Evolutionary conservation across 225 moss, liverwort and hornwort genomes (phyloP).

Genomic region (Ulota crispa): DNA sequence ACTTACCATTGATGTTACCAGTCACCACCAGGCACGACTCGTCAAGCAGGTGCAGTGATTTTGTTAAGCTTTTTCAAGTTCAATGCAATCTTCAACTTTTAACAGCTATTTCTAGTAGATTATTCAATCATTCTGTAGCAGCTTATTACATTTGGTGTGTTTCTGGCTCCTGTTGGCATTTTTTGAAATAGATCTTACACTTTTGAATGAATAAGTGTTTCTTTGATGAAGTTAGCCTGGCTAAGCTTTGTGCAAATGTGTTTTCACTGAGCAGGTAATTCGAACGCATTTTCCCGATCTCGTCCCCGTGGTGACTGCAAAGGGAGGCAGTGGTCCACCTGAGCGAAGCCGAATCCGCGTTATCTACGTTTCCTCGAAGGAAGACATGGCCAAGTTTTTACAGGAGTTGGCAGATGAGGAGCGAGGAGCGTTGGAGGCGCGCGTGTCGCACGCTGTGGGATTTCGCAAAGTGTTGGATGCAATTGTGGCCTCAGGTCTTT

Average conservation of each 20-base stretch:
- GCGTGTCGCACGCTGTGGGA: conserved; percentile 66
- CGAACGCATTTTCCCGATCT: conserved; percentile 68
- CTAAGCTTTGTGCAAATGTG: not conserved
- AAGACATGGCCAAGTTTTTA: conserved; percentile 57
- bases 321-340: conserved; percentile 26
- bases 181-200: not conserved
- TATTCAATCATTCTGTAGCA: not conserved
- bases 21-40: conserved; percentile 65
- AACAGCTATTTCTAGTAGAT: not conserved
- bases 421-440: conserved; percentile 49
- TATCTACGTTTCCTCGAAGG: conserved; percentile 58
- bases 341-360: conserved; percentile 62
- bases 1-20: conserved; percentile 56
- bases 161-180: not conserved
- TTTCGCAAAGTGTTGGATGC: conserved; percentile 88
- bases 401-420: conserved; percentile 66
- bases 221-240: not conserved
- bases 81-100: not conserved
- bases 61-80: not conserved
- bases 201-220: not conserved
- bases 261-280: conserved; percentile 34
- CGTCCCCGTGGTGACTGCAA: conserved; percentile 50
- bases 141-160: not conserved
- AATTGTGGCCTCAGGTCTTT: conserved; percentile 53
- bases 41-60: conserved; percentile 56